Conservation (phyloP, 257 asterid genomes). For the Datura wrightii region DNA sequence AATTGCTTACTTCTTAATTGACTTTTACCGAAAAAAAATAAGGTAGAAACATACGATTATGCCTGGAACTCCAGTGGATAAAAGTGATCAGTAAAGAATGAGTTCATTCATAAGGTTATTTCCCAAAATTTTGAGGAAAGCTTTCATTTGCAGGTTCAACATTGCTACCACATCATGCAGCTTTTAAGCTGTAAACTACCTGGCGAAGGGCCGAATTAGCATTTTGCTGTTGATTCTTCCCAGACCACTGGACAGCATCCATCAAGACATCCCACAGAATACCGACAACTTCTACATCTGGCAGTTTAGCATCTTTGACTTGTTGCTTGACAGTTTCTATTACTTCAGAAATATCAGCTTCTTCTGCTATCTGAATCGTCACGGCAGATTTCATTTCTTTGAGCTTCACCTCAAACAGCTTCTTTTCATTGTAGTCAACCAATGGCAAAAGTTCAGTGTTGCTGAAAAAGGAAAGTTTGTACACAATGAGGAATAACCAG, state of each 20-base stretch:
- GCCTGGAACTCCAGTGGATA: background rate
- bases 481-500: conserved; percentile 9
- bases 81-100: background rate
- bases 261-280: conserved; percentile 93
- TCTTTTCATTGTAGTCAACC: conserved; percentile 88
- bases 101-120: background rate
- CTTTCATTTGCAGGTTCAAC: background rate
- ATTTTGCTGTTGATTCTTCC: conserved; percentile 95
- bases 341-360: conserved; percentile 81
- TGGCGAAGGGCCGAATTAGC: conserved; percentile 91
- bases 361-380: conserved; percentile 80
- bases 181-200: conserved; percentile 50
- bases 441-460: conserved; percentile 73
- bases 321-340: conserved; percentile 91
- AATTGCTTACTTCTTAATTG: background rate
- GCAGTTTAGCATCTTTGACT: conserved; percentile 88
- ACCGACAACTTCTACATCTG: conserved; percentile 85
- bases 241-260: conserved; percentile 99
- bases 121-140: background rate
- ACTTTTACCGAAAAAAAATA: background rate
- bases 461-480: conserved; percentile 50
- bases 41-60: background rate
- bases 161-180: background rate
- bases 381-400: conserved; percentile 91
- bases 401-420: conserved; percentile 76